Conservation (phyloP, 108 stramenopile species). For the Cyclotella cryptica region DNA sequence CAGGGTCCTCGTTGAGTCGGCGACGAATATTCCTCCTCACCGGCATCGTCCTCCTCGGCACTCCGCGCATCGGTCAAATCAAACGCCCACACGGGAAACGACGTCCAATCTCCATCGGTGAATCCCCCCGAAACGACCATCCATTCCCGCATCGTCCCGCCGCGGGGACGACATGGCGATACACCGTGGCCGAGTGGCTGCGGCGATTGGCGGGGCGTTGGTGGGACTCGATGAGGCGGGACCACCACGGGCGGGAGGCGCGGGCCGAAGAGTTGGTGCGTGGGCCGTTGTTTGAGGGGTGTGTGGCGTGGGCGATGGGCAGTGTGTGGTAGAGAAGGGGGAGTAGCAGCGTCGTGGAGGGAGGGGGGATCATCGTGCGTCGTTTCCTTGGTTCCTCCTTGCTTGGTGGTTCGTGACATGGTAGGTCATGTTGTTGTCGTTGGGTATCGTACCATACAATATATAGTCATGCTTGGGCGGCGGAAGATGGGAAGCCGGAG, state of each 20-base stretch:
- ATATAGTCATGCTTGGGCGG: no score
- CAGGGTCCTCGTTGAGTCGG: slow-evolving; percentile 4
- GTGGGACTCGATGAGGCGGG: slow-evolving; percentile 1
- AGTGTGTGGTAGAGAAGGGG: no score
- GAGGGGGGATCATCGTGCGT: no score
- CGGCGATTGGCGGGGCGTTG: slow-evolving; percentile 25
- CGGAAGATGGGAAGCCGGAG: no score
- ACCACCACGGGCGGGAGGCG: neutral
- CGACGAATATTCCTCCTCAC: neutral
- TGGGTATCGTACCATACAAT: no score
- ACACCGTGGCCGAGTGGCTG: slow-evolving; percentile 28
- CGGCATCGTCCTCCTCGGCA: neutral
- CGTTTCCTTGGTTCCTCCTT: no score
- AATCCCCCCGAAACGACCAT: slow-evolving; percentile 57
- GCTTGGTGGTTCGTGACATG: no score
- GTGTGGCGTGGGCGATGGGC: no score
- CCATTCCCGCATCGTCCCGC: slow-evolving; percentile 48
- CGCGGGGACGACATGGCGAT: neutral
- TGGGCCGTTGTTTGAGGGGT: no score
- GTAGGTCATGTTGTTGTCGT: no score
- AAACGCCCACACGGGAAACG: slow-evolving; percentile 57
- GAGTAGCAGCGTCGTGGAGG: no score
- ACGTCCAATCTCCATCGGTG: slow-evolving; percentile 51
- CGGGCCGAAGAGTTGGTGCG: neutral
- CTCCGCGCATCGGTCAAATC: slow-evolving; percentile 30